These are phyloP conservation scores for Ogataea wickerhamii DNA, from an alignment of 805 yeast species.

Conservation along the genomic window DNA sequence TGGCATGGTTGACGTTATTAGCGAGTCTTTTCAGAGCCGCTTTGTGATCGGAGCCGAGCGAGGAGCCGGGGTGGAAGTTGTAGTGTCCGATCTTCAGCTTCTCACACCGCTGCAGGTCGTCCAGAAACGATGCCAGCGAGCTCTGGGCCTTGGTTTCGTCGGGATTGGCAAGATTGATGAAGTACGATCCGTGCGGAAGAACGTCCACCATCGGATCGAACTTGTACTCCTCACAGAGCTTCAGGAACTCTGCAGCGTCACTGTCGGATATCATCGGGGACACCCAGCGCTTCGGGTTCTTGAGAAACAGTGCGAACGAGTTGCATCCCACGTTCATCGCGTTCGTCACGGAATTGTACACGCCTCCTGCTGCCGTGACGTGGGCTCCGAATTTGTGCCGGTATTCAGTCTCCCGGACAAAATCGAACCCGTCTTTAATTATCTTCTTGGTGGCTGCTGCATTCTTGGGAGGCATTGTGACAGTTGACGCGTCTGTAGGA, in stretches of 20 bases:
- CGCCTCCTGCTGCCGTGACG: slow-evolving; percentile 77
- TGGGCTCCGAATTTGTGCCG: slow-evolving; percentile 81
- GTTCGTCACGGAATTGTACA: slow-evolving; percentile 35
- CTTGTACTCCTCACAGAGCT: slow-evolving; percentile 56
- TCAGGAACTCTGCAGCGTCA: slow-evolving; percentile 64
- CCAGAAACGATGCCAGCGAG: slow-evolving; percentile 74
- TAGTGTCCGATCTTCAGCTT: slow-evolving; percentile 77
- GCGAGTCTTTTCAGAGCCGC: slow-evolving; percentile 71
- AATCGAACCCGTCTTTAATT: slow-evolving; percentile 27
- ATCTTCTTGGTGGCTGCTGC: slow-evolving; percentile 10
- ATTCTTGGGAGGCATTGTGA: slow-evolving; percentile 25
- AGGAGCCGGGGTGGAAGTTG: slow-evolving; percentile 92
- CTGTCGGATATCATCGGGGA: slow-evolving; percentile 69
- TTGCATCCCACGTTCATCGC: slow-evolving; percentile 58
- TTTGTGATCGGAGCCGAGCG: slow-evolving; percentile 62
- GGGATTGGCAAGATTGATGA: slow-evolving; percentile 90
- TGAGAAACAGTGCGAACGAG: slow-evolving; percentile 85
- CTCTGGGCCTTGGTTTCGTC: slow-evolving; percentile 73
- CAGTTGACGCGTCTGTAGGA: no score
- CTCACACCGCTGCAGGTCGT: slow-evolving; percentile 87
- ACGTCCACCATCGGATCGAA: slow-evolving; percentile 76
- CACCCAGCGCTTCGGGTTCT: slow-evolving; percentile 88
- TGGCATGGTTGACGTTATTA: slow-evolving; percentile 72
- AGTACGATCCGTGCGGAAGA: slow-evolving; percentile 92
- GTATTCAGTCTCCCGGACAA: slow-evolving; percentile 41